Evolutionary conservation across 2,329 filamentous ascomycete genomes (phyloP).

Genomic region (Diaporthe citrichinensis): DNA sequence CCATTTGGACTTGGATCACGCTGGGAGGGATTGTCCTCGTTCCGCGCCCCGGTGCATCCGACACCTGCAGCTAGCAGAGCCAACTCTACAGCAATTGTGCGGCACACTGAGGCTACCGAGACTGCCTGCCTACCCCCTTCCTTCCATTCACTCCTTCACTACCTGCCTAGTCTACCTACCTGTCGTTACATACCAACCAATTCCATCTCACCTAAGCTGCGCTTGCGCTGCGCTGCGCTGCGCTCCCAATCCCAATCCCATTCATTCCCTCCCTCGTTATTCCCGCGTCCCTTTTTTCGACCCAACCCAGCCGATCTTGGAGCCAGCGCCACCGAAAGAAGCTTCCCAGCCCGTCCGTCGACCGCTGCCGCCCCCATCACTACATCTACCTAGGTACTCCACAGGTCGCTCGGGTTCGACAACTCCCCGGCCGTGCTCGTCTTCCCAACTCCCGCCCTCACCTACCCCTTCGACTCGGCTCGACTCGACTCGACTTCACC

Average conservation of each 20-base stretch:
- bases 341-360: slow-evolving; percentile 27
- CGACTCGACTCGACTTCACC: slow-evolving; percentile 5
- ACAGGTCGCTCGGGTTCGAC: slow-evolving; percentile 26
- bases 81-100: neutral
- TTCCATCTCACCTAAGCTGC: slow-evolving; percentile 21
- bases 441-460: slow-evolving; percentile 1
- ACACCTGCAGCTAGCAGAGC: slow-evolving; percentile 30
- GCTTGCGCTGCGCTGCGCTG: slow-evolving; percentile 6
- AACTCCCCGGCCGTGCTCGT: slow-evolving; percentile 31
- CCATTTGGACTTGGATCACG: slow-evolving; percentile 15
- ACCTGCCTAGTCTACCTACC: neutral
- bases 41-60: slow-evolving; percentile 34
- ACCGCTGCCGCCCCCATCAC: neutral
- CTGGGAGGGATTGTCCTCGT: slow-evolving; percentile 33
- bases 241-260: slow-evolving; percentile 21
- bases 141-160: neutral
- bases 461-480: slow-evolving; percentile 4
- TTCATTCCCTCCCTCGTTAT: slow-evolving; percentile 30
- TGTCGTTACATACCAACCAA: slow-evolving; percentile 19
- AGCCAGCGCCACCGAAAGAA: slow-evolving; percentile 21
- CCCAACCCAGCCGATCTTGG: slow-evolving; percentile 17
- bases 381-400: slow-evolving; percentile 31
- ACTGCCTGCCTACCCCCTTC: slow-evolving; percentile 1
- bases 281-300: slow-evolving; percentile 32
- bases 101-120: slow-evolving; percentile 5